Base-by-base conservation (phyloP, 2,329 filamentous ascomycete genomes). In the Xylaria sp. region DNA sequence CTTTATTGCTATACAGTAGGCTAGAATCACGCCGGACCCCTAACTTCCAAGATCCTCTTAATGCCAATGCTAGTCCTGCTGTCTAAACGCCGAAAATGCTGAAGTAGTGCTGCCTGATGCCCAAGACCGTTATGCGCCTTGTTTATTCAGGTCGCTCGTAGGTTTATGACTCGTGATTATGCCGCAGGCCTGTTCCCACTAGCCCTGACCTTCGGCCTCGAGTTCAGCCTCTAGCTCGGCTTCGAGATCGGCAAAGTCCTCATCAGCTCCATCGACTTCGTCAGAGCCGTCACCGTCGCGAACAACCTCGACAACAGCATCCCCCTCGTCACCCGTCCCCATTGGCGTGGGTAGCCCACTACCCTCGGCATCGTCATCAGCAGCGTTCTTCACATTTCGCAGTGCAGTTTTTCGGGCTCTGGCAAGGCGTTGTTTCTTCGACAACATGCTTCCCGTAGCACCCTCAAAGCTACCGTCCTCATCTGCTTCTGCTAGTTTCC, bases 211-310 rank as follows among this genome's bases (percentile, higher is more conserved):
- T 37, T 72, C 72, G 15, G 73, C 73, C 54, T 72, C 73, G 18
- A 74, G 70, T 52, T 74, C 84, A 3, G 81, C 83, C 69, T 82
- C 81, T 67, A 85, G 72, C 65, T 82, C 82, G n/a, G 84, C 85
- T 73, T 86, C 86, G 34, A 87, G 77, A 73, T 87, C 84, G 44
- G 63, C 63, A 56, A 83, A 81, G 37, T 79, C 79, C 6, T 79
- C 79, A 25, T 78, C 78, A 9, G 69, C 75, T 10, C 64, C 79
- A 12, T 77, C 77, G 10, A 3, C 63, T 72, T 78, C 20, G 75
- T 73, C 48, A 69, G 74, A 20, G 63, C 23, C 58, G 3, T 55
- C 56, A n/a, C 18, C 68, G 10, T 73, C 54, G 72, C 72, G 23
- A 74, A 73, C 39, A 65, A 65, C 31, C 65, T 74, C 20, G 1